Evolutionary conservation across 805 yeast species (phyloP), one percentile per base, ranked within the genome.

Genomic region (Candida sithepensis): DNA sequence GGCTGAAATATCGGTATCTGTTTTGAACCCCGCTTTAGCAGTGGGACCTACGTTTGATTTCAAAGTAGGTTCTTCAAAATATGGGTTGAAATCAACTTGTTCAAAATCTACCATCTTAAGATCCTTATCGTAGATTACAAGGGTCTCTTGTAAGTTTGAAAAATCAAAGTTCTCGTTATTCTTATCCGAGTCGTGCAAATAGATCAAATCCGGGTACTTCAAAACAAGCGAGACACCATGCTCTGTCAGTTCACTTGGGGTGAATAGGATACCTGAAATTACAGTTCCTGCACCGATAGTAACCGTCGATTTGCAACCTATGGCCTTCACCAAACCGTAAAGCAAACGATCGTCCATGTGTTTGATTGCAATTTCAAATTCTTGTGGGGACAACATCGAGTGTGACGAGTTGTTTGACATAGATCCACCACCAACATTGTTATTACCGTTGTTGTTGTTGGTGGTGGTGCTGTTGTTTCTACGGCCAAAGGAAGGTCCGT

Each of bases 1-100:
- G 5, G 81, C 77, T 4, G 92, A 81, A 45, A 94, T 92, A 62
- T 88, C 98, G 2, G 82, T 69, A 65, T 92, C 99, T 1, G 97
- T 94, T 63, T 79, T 82, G 72, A 92, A 92, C 12, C 66, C 64
- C 18, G 48, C 16, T 22, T 23, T 39, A 3, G 41, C 21, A 22
- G 9, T 10, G 4, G 41, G 14, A 22, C 20, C n/a, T 10, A 14
- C 10, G 9, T 9, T 7, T 47, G 36, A 21, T 36, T 24, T 37
- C 44, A 41, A 21, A 36, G 6, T 34, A n/a, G 38, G 4, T 12
- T 39, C 8, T 23, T 41, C 34, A 19, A 16, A 53, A 13, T 10
- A 30, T 8, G 51, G 39, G 0, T 47, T 22, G 28, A 73, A 56
- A 54, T 73, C 72, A 30, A 77, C 68, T 37, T 65, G 67, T 23